These are phyloP conservation scores for Beauveria scarabaeidicola DNA, from an alignment of 2,329 filamentous ascomycete genomes.

Conservation along the genomic window DNA sequence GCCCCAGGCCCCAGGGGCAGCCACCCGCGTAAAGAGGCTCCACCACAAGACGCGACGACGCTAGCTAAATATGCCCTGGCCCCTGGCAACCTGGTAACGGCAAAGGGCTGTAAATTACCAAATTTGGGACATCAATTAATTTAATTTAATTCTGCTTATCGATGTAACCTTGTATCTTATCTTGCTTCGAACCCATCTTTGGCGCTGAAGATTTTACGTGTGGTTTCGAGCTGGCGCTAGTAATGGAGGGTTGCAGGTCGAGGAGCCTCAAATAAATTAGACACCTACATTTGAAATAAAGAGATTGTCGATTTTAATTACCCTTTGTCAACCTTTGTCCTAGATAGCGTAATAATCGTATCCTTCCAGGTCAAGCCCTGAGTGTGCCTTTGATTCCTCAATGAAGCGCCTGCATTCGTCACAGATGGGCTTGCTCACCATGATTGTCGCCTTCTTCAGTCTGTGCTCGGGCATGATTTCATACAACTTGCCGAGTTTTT, in stretches of 20 bases:
- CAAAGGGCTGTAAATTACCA: neutral
- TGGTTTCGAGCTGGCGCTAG: too few relatives aligned
- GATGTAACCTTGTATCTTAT: too few relatives aligned
- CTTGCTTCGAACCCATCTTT: neutral
- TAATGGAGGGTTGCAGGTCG: too few relatives aligned
- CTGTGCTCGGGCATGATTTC: neutral
- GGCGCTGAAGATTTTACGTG: neutral
- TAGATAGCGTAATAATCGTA: too few relatives aligned
- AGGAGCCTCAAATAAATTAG: too few relatives aligned
- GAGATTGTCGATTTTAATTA: too few relatives aligned
- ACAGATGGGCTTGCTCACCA: neutral
- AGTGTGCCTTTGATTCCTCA: neutral
- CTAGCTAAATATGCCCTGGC: neutral
- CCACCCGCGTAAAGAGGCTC: slow-evolving; percentile 9
- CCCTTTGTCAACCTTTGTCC: too few relatives aligned
- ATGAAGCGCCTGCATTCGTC: neutral
- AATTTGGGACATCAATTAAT: neutral
- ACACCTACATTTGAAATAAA: too few relatives aligned
- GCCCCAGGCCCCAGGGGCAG: too few relatives aligned
- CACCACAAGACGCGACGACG: neutral
- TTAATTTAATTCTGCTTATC: neutral
- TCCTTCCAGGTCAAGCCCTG: too few relatives aligned
- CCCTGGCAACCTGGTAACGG: neutral
- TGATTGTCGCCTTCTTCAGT: neutral
- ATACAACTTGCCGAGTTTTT: neutral